Evolutionary conservation across 108 stramenopile species (phyloP).

Genomic region (Cyclotella distinguenda): DNA sequence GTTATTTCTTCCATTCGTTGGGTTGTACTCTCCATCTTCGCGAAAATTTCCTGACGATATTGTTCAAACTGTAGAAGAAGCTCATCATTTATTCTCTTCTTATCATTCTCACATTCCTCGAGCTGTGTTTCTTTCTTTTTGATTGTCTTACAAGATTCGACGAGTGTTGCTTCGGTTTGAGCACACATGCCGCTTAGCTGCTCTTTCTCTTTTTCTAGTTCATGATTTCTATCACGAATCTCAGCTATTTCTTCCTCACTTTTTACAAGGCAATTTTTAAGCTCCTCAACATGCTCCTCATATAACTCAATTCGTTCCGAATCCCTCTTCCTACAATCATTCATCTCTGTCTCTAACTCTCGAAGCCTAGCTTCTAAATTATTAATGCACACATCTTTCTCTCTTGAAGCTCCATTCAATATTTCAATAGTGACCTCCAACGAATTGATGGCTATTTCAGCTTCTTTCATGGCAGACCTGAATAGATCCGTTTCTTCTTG

Average conservation of each 20-base stretch:
- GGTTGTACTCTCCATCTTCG: slow-evolving; percentile 20
- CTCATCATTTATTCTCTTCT: slow-evolving; percentile 9
- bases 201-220: slow-evolving; percentile 7
- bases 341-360: slow-evolving; percentile 13
- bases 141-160: slow-evolving; percentile 6
- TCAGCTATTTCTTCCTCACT: slow-evolving; percentile 3
- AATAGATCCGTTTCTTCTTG: slow-evolving; percentile 11
- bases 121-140: slow-evolving; percentile 17
- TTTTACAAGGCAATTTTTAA: background rate
- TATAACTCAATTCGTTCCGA: background rate
- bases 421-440: slow-evolving; percentile 29
- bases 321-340: background rate
- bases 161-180: slow-evolving; percentile 12
- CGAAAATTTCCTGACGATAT: slow-evolving; percentile 15
- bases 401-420: slow-evolving; percentile 18
- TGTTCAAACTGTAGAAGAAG: slow-evolving; percentile 24
- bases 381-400: slow-evolving; percentile 24
- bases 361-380: slow-evolving; percentile 12
- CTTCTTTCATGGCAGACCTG: slow-evolving; percentile 17
- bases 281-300: slow-evolving; percentile 3
- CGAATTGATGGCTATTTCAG: slow-evolving; percentile 14
- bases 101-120: background rate
- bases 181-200: background rate
- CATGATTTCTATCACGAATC: slow-evolving; percentile 2
- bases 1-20: slow-evolving; percentile 20